Conservation (phyloP, 768 basidiomycete species). For the Pisolithus sp. region DNA sequence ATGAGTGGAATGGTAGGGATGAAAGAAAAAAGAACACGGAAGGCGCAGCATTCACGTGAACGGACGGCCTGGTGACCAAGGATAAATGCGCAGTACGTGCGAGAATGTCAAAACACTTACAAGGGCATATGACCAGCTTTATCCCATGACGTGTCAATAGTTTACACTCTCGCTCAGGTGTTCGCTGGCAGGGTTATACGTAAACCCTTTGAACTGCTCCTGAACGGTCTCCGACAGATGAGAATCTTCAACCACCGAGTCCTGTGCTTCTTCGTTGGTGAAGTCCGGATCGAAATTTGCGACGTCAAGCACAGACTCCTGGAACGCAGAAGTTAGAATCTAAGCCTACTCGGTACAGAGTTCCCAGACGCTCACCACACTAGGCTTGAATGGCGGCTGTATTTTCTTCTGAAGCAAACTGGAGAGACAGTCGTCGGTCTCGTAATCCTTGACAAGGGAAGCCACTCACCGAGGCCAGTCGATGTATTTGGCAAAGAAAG, state of each 20-base stretch:
- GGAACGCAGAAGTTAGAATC: conserved; percentile 6
- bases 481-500: conserved; percentile 91
- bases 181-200: conserved; percentile 80
- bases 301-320: conserved; percentile 91
- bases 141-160: conserved; percentile 39
- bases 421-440: conserved; percentile 2
- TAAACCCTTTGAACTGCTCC: conserved; percentile 90
- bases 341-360: not conserved
- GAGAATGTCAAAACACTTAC: not conserved
- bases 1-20: no score
- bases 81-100: no score
- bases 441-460: not conserved
- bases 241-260: conserved; percentile 93
- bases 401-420: conserved; percentile 90
- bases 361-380: conserved; percentile 57
- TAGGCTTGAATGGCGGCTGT: conserved; percentile 95
- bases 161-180: conserved; percentile 80
- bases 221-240: conserved; percentile 93
- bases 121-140: not conserved
- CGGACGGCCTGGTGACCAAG: not conserved
- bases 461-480: conserved; percentile 73
- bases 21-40: not conserved
- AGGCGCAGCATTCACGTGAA: not conserved
- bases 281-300: conserved; percentile 98
- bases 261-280: conserved; percentile 89